Evolutionary conservation across 192 early-diverging fungal genomes (phyloP).

Genomic region (Mortierella antarctica): DNA sequence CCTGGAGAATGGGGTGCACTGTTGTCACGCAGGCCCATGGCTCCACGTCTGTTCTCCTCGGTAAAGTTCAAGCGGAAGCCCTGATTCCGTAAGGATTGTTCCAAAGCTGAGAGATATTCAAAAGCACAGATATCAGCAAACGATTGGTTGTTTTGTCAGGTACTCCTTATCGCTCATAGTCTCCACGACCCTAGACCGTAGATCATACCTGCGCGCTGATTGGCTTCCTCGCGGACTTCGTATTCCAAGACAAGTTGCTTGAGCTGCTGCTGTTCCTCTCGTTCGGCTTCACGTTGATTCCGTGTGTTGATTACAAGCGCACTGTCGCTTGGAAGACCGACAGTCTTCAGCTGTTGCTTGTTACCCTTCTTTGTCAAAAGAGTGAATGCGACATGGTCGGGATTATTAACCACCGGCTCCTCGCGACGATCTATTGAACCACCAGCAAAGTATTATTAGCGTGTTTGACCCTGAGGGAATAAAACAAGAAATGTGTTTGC

Average conservation of each 20-base stretch:
- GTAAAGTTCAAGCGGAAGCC: conserved; percentile 43
- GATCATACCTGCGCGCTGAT: conserved; percentile 52
- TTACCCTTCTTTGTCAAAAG: conserved; percentile 88
- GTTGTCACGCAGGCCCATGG: not conserved
- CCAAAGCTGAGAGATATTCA: conserved; percentile 13
- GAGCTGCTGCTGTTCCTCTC: conserved; percentile 89
- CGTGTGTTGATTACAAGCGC: conserved; percentile 84
- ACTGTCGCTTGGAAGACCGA: conserved; percentile 85
- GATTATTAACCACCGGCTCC: conserved; percentile 28
- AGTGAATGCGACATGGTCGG: conserved; percentile 78
- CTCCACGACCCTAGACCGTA: too few species aligned
- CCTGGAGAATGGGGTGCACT: not conserved
- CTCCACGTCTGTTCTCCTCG: conserved; percentile 33
- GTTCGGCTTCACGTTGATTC: conserved; percentile 86
- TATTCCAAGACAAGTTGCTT: conserved; percentile 94
- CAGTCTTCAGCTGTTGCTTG: conserved; percentile 80
- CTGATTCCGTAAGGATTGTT: conserved; percentile 44
- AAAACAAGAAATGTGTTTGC: conserved; percentile 38
- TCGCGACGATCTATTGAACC: conserved; percentile 40
- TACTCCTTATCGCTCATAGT: not conserved
- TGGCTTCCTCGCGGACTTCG: conserved; percentile 79
- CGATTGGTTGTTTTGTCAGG: not conserved
- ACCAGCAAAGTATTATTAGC: too few species aligned
- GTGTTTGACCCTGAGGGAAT: not conserved
- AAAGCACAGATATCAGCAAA: not conserved